Evolutionary conservation across 352 stramenopile genomes (phyloP).

Genomic region (Globisporangium ultimum): DNA sequence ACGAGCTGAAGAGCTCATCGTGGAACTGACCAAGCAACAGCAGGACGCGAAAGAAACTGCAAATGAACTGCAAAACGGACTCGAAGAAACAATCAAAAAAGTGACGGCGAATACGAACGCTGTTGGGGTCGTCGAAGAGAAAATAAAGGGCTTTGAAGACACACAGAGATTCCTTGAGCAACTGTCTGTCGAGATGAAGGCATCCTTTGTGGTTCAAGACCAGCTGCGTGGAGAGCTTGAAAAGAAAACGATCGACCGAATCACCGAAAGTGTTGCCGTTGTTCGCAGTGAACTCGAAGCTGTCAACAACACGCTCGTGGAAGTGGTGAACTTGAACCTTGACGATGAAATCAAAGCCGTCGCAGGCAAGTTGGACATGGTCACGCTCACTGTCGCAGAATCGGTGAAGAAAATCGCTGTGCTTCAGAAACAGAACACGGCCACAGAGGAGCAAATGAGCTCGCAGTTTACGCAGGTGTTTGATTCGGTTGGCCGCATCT

Average conservation of each 20-base stretch:
- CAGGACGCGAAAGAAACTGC: slow-evolving; percentile 28
- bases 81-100: slow-evolving; percentile 56
- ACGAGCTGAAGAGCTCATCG: slow-evolving; percentile 50
- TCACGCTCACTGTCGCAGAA: slow-evolving; percentile 46
- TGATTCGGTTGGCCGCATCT: slow-evolving; percentile 61
- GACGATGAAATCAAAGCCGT: slow-evolving; percentile 58
- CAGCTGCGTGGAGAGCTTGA: slow-evolving; percentile 50
- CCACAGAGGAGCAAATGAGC: slow-evolving; percentile 52
- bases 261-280: slow-evolving; percentile 45
- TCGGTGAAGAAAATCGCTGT: slow-evolving; percentile 53
- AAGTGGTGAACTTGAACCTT: slow-evolving; percentile 53
- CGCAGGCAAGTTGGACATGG: slow-evolving; percentile 46
- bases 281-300: slow-evolving; percentile 47
- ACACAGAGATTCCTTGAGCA: slow-evolving; percentile 45
- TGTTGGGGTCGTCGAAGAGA: slow-evolving; percentile 46
- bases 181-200: slow-evolving; percentile 39
- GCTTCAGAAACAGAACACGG: slow-evolving; percentile 52
- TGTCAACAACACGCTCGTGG: slow-evolving; percentile 47
- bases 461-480: slow-evolving; percentile 62
- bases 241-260: slow-evolving; percentile 43
- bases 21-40: slow-evolving; percentile 51
- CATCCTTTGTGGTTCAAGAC: slow-evolving; percentile 33
- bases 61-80: slow-evolving; percentile 37
- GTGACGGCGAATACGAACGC: slow-evolving; percentile 35
- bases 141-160: slow-evolving; percentile 50